phyloP scores from a whole-genome alignment of 169 alveolate genomes.

The Cryptosporidium bovis region DNA sequence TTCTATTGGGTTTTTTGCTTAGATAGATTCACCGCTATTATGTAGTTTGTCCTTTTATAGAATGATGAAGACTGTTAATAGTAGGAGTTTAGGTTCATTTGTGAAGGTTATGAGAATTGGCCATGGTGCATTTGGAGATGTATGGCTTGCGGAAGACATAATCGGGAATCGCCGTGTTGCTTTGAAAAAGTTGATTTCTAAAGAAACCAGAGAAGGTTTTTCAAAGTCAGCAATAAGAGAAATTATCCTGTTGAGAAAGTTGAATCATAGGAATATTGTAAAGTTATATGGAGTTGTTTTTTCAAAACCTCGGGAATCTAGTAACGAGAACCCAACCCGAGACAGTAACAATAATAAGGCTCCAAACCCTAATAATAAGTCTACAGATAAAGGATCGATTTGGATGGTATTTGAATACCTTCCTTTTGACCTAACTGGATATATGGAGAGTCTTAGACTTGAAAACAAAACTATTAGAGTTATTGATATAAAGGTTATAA shows the following conservation, averaged over 20 bases:
- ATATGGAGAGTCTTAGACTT: slow-evolving; percentile 82
- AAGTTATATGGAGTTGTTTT: slow-evolving; percentile 84
- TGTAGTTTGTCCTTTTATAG: too few relatives aligned
- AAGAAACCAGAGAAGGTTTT: slow-evolving; percentile 88
- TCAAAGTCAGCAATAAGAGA: slow-evolving; percentile 90
- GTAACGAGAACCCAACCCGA: not conserved
- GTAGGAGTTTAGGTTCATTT: slow-evolving; percentile 73
- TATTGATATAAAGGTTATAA: slow-evolving; percentile 84
- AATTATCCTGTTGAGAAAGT: slow-evolving; percentile 83
- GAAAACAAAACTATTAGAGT: slow-evolving; percentile 75
- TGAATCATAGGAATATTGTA: slow-evolving; percentile 86
- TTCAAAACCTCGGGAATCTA: slow-evolving; percentile 75
- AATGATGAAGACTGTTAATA: not conserved
- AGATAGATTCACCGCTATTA: too few relatives aligned
- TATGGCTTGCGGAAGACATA: slow-evolving; percentile 90
- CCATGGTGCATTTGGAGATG: slow-evolving; percentile 92
- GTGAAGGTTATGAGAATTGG: slow-evolving; percentile 89
- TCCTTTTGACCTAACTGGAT: slow-evolving; percentile 87
- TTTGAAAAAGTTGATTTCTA: slow-evolving; percentile 84
- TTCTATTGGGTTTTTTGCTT: too few relatives aligned
- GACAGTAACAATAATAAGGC: slow-evolving; percentile 1
- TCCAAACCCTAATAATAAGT: not conserved
- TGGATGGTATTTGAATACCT: slow-evolving; percentile 90
- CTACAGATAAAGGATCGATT: slow-evolving; percentile 75
- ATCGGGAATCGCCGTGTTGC: slow-evolving; percentile 85